Percentiles rank a stretch among this genome's conserved stretches.
Conservation (phyloP, 2,329 filamentous ascomycete genomes). For the Myriangium duriaei region DNA sequence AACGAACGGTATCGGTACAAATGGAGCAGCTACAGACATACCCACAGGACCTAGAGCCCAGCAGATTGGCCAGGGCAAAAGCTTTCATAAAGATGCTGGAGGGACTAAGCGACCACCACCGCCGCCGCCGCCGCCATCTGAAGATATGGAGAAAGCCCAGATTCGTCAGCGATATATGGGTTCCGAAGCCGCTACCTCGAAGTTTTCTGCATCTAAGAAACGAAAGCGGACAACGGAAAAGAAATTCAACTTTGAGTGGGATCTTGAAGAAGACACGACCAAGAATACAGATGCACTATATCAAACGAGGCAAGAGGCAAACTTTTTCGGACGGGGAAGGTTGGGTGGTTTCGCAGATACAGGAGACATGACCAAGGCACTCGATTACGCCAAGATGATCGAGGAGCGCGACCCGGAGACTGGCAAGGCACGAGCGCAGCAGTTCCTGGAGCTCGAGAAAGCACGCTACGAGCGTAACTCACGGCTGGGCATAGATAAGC, state of each 20-base stretch:
- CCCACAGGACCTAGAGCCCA: constrained; percentile 61
- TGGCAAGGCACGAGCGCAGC: constrained; percentile 61
- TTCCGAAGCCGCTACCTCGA: constrained; percentile 72
- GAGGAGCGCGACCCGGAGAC: constrained; percentile 63
- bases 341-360: constrained; percentile 54
- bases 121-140: constrained; percentile 29
- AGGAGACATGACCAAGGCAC: constrained; percentile 35
- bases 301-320: constrained; percentile 50
- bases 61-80: no score
- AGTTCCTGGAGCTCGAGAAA: constrained; percentile 76
- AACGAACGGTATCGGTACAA: no score
- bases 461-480: constrained; percentile 59
- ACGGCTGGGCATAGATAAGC: constrained; percentile 69
- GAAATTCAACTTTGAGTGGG: constrained; percentile 99
- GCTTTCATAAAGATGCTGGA: constrained; percentile 36
- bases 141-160: constrained; percentile 58
- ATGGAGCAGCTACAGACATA: constrained; percentile 25
- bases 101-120: constrained; percentile 36
- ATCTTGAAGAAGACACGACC: constrained; percentile 84
- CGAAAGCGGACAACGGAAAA: constrained; percentile 81
- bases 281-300: constrained; percentile 73
- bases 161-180: constrained; percentile 82
- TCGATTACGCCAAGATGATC: constrained; percentile 54
- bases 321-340: constrained; percentile 56
- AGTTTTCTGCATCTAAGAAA: constrained; percentile 93